Conservation (phyloP, 1,284 basidiomycete genomes). For the Irpex sp. region DNA sequence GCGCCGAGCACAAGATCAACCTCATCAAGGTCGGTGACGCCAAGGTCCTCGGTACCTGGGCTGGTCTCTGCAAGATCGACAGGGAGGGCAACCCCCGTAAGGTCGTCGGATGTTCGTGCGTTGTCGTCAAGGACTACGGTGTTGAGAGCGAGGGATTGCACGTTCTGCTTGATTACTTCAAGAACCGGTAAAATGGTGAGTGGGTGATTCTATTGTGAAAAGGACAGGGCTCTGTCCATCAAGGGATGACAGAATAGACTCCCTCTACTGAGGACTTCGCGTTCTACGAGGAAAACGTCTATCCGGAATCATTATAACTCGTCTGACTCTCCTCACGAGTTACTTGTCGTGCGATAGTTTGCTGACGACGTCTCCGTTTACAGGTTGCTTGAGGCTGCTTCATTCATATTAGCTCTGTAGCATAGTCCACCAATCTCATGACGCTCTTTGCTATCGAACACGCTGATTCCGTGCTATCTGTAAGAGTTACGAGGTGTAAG, state of each 20-base stretch:
- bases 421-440: neutral
- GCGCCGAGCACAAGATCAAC: constrained; percentile 99
- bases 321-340: constrained; percentile 44
- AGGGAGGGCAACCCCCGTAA: constrained; percentile 98
- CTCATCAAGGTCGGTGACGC: constrained; percentile 98
- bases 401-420: neutral
- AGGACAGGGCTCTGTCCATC: constrained; percentile 10
- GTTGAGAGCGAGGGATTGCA: constrained; percentile 94
- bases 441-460: constrained; percentile 4
- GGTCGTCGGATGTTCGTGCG: constrained; percentile 94
- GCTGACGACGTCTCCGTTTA: neutral
- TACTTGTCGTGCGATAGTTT: neutral
- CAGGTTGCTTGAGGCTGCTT: neutral
- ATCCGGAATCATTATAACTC: constrained; percentile 80
- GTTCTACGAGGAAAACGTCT: constrained; percentile 70
- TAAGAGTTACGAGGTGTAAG: neutral
- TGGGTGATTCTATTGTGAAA: constrained; percentile 1
- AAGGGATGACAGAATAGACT: constrained; percentile 80
- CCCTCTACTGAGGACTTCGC: constrained; percentile 72
- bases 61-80: constrained; percentile 99
- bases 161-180: constrained; percentile 97
- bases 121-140: constrained; percentile 98
- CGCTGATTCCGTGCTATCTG: neutral
- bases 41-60: constrained; percentile 98
- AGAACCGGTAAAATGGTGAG: constrained; percentile 69